Evolutionary conservation across 768 basidiomycete species (phyloP).

Genomic region (Hypholoma sublateritium): DNA sequence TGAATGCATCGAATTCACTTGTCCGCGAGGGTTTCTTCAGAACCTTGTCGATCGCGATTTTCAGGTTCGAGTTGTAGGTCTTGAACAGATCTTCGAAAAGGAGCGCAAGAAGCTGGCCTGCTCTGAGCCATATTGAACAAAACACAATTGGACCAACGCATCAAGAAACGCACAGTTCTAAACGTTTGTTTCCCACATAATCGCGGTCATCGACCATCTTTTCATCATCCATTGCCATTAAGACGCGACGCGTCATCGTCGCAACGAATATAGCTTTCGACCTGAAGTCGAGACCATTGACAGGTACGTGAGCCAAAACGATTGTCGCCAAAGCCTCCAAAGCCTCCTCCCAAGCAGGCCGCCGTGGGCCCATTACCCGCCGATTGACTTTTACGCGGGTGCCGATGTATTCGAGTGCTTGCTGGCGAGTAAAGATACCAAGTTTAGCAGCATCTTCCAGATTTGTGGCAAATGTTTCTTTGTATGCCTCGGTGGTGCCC

Average conservation of each 20-base stretch:
- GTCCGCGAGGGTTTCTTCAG: constrained; percentile 95
- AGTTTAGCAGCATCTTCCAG: constrained; percentile 92
- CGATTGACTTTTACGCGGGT: constrained; percentile 88
- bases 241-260: constrained; percentile 93
- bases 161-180: constrained; percentile 78
- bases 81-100: constrained; percentile 99
- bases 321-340: constrained; percentile 96
- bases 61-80: constrained; percentile 95
- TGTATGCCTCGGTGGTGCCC: constrained; percentile 88
- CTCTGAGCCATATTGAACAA: constrained; percentile 46
- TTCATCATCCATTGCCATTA: constrained; percentile 96
- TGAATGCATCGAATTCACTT: constrained; percentile 91
- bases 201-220: constrained; percentile 98
- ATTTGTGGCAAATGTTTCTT: constrained; percentile 82
- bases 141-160: not conserved
- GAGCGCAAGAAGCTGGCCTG: constrained; percentile 92
- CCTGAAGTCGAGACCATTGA: constrained; percentile 83
- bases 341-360: constrained; percentile 93
- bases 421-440: constrained; percentile 88
- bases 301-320: constrained; percentile 94
- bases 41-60: constrained; percentile 94
- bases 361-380: constrained; percentile 73
- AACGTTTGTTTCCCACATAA: constrained; percentile 98
- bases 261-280: constrained; percentile 97
- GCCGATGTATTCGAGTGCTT: constrained; percentile 95